phyloP scores from a whole-genome alignment of 441 rosid genomes.

The Daphne laureola region DNA sequence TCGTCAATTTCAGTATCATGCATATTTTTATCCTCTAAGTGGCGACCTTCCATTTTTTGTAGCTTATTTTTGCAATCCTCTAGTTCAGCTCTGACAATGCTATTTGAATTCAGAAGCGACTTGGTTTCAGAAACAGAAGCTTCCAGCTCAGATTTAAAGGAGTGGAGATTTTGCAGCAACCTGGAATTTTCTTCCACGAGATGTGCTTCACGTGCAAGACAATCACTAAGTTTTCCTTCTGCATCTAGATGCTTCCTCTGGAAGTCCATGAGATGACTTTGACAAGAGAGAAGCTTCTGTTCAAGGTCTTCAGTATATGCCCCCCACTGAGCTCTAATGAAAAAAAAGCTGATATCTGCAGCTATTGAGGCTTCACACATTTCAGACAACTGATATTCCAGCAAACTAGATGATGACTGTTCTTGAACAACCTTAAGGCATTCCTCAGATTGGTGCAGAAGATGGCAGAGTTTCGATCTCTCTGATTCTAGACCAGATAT shows the following conservation, averaged over 20 bases:
- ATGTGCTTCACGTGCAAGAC: conserved; percentile 46
- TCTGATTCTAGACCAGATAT: conserved; percentile 59
- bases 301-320: conserved; percentile 39
- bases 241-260: conserved; percentile 44
- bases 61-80: conserved; percentile 34
- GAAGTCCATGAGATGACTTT: conserved; percentile 36
- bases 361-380: conserved; percentile 49
- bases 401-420: conserved; percentile 35
- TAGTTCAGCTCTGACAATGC: conserved; percentile 33
- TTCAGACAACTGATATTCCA: conserved; percentile 62
- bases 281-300: conserved; percentile 38
- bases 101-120: conserved; percentile 36
- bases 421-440: conserved; percentile 28
- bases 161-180: conserved; percentile 37
- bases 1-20: conserved; percentile 41
- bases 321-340: conserved; percentile 49
- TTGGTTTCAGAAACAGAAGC: conserved; percentile 45
- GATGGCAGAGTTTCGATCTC: conserved; percentile 37
- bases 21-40: conserved; percentile 29
- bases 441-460: conserved; percentile 42
- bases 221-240: conserved; percentile 42
- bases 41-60: conserved; percentile 25
- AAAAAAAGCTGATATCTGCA: conserved; percentile 43
- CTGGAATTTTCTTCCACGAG: conserved; percentile 54
- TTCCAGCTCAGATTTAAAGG: conserved; percentile 54